Base-by-base conservation (phyloP, 306 rosid genomes). In the Cicer yamashitae region DNA sequence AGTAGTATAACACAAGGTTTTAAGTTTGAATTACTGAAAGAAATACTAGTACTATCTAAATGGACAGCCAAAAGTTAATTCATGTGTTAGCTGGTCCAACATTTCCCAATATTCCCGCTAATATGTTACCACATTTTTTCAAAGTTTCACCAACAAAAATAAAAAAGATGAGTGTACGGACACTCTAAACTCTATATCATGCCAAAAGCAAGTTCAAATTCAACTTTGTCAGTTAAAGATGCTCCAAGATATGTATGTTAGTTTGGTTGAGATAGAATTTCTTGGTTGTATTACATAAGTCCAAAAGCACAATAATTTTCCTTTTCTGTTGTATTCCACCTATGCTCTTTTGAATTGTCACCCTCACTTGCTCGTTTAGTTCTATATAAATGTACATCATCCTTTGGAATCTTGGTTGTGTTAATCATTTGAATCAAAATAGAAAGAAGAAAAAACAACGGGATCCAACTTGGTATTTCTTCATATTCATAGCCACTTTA, bases 281-380 rank as follows among this genome's bases (percentile, higher is more conserved):
- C 75, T 83, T 64, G 69, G 80, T 46, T 2, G 30, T 25, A 66
- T 34, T 73, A 75, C 75, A 57, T 67, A 72, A 66, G 77, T 70
- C 60, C 73, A 79, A 75, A 39, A 50, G 34, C 60, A 76, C 70
- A 57, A 51, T 54, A 76, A 65, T 54, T 78, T 77, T 46, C 73
- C 64, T 63, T 83, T 75, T 79, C 59, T 47, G 83, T 72, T 66
- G 74, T 78, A 67, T 74, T 81, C 77, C 69, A 59, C 50, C 66
- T 46, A 53, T 51, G 9, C 50, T 48, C 54, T 83, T 83, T 78
- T 81, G 84, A 73, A 45, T 62, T 67, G 82, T 86, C 80, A 70
- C 73, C 59, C 59, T 73, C 88, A 83, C 39, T 74, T 72, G 69
- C 8, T 25, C 22, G 22, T 68, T 77, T 64, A 73, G 75, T 53